phyloP scores from a whole-genome alignment of 2,329 filamentous ascomycete species.

The Pseudogymnoascus sp. region DNA sequence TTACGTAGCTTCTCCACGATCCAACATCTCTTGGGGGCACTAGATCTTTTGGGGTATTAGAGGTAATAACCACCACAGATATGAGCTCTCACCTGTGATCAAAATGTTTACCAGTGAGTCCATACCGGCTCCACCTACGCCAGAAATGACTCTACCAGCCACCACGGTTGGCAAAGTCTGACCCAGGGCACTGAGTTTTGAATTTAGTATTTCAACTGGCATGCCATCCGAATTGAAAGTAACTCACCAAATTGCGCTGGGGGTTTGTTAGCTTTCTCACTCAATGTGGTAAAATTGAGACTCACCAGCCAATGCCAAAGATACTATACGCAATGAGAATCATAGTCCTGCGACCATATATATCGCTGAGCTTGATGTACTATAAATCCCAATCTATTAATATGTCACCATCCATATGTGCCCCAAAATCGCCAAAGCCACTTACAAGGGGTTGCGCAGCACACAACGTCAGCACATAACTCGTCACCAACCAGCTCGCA shows the following conservation, averaged over 20 bases:
- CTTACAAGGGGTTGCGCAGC: conserved; percentile 46
- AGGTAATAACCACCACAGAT: neutral
- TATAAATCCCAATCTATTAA: neutral
- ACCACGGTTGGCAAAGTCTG: conserved; percentile 42
- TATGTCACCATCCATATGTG: neutral
- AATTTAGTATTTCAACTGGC: neutral
- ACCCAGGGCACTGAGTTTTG: conserved; percentile 34
- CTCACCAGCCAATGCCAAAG: conserved; percentile 36
- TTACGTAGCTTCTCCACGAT: conserved; percentile 46
- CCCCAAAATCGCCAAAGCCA: neutral
- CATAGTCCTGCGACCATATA: conserved; percentile 47
- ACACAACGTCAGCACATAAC: conserved; percentile 43
- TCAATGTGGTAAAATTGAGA: neutral
- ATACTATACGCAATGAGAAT: conserved; percentile 42
- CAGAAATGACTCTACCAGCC: conserved; percentile 43
- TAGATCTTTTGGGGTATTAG: conserved; percentile 32
- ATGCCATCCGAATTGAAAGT: neutral
- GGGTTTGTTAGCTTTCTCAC: neutral
- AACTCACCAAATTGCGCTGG: conserved; percentile 34
- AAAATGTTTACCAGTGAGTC: conserved; percentile 43
- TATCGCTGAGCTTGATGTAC: conserved; percentile 43
- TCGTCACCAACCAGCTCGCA: conserved; percentile 51
- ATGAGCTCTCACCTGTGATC: conserved; percentile 37
- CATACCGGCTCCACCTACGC: conserved; percentile 45
- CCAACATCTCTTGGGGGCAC: conserved; percentile 46